A percentile compares a stretch with the other conserved stretches of the same genome.
phyloP scores from a whole-genome alignment of 768 basidiomycete genomes.

The Rhodotorula sphaerocarpa region DNA sequence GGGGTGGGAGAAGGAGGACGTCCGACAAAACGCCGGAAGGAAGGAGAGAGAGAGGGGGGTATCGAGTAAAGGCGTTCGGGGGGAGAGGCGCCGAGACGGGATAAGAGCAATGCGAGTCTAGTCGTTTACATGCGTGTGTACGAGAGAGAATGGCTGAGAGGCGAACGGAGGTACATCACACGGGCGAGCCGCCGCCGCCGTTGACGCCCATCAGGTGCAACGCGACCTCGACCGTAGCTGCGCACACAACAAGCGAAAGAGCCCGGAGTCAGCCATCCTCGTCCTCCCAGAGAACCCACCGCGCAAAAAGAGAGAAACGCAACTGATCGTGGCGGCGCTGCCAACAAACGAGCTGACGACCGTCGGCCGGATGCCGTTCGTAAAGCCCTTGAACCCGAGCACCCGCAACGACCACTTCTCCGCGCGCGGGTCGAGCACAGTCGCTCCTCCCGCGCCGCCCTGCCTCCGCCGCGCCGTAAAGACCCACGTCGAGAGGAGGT shows the following conservation, averaged over 20 bases:
- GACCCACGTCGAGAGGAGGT: constrained; percentile 12
- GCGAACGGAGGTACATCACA: too few relatives aligned
- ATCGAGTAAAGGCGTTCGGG: too few relatives aligned
- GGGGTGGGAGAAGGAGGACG: too few relatives aligned
- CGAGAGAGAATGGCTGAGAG: too few relatives aligned
- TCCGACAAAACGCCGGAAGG: too few relatives aligned
- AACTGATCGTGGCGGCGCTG: constrained; percentile 35
- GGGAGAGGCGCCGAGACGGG: too few relatives aligned
- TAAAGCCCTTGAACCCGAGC: constrained; percentile 24
- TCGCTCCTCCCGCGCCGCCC: constrained; percentile 4
- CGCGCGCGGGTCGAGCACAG: constrained; percentile 9
- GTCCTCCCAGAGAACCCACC: background rate
- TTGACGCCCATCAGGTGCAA: constrained; percentile 30
- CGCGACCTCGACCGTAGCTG: constrained; percentile 30
- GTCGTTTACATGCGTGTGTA: too few relatives aligned
- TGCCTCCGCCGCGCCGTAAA: background rate
- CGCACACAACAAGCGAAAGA: background rate
- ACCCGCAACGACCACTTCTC: constrained; percentile 33
- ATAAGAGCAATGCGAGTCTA: too few relatives aligned
- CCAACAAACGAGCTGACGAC: constrained; percentile 33
- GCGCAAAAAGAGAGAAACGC: background rate
- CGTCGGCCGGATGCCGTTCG: constrained; percentile 26
- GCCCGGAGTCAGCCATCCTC: too few relatives aligned
- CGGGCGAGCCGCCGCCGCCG: constrained; percentile 24
- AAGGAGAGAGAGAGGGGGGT: too few relatives aligned